phyloP scores from a whole-genome alignment of 1,139 yeast genomes.

The Taphrina flavorubra region DNA sequence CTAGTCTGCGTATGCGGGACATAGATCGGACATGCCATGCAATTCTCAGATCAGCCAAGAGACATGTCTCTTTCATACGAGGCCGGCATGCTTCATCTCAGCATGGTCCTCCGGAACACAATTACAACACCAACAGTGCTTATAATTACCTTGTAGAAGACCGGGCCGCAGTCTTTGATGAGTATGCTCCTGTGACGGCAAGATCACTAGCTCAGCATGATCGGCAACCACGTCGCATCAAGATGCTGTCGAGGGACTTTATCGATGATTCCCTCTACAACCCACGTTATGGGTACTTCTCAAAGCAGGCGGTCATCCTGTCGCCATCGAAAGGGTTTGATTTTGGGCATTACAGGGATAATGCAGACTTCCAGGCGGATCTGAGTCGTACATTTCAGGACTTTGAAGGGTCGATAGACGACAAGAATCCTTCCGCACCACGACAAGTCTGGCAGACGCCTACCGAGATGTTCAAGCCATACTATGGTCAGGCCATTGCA shows the following conservation, averaged over 20 bases:
- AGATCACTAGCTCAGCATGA: slow-evolving; percentile 31
- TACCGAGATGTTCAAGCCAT: slow-evolving; percentile 77
- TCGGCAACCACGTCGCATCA: slow-evolving; percentile 60
- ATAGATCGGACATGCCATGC: background rate
- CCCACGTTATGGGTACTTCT: slow-evolving; percentile 80
- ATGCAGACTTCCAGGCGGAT: slow-evolving; percentile 39
- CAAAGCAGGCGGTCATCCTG: slow-evolving; percentile 54
- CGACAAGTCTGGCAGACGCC: slow-evolving; percentile 91
- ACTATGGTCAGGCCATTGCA: slow-evolving; percentile 83
- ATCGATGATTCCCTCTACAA: slow-evolving; percentile 85
- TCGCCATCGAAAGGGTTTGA: slow-evolving; percentile 62
- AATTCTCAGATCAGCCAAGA: background rate
- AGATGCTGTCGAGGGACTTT: slow-evolving; percentile 76
- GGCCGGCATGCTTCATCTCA: background rate
- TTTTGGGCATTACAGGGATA: slow-evolving; percentile 37
- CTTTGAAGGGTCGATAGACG: slow-evolving; percentile 57
- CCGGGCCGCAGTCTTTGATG: slow-evolving; percentile 30
- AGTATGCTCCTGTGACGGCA: slow-evolving; percentile 34
- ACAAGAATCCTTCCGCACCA: slow-evolving; percentile 45
- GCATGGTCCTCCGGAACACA: slow-evolving; percentile 31
- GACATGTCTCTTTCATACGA: background rate
- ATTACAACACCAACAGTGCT: slow-evolving; percentile 35
- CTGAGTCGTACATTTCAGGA: slow-evolving; percentile 54
- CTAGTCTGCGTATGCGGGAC: slow-evolving; percentile 3
- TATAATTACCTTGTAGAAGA: slow-evolving; percentile 39